Evolutionary conservation across 2,329 filamentous ascomycete species (phyloP).

Genomic region (Emmonsiellopsis sp.): DNA sequence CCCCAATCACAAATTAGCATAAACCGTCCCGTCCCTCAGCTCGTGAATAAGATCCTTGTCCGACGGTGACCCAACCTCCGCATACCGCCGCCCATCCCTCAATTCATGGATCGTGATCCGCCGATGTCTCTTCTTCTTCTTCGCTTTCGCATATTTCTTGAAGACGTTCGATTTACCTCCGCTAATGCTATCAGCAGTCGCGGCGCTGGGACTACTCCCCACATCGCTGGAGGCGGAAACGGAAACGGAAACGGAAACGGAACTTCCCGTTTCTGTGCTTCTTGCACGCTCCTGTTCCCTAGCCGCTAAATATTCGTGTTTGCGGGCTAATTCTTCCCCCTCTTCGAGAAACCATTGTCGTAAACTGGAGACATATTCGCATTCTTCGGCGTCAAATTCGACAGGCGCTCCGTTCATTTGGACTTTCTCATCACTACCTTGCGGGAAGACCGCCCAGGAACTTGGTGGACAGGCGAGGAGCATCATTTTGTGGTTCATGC

Average conservation of each 20-base stretch:
- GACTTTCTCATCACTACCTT: slow-evolving; percentile 17
- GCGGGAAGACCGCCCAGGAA: slow-evolving; percentile 38
- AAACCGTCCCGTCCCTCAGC: slow-evolving; percentile 34
- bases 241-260: slow-evolving; percentile 1
- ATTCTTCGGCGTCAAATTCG: slow-evolving; percentile 32
- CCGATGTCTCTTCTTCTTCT: slow-evolving; percentile 18
- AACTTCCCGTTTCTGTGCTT: slow-evolving; percentile 14
- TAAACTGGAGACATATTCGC: slow-evolving; percentile 24
- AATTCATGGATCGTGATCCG: slow-evolving; percentile 35
- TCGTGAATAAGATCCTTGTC: slow-evolving; percentile 33
- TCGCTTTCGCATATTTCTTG: slow-evolving; percentile 7
- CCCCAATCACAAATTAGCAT: slow-evolving; percentile 28
- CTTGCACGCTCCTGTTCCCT: slow-evolving; percentile 15
- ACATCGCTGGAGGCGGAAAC: slow-evolving; percentile 4
- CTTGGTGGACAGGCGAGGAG: slow-evolving; percentile 35
- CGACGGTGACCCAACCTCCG: slow-evolving; percentile 31
- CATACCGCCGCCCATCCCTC: slow-evolving; percentile 33
- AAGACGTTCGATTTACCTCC: slow-evolving; percentile 5
- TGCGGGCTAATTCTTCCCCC: slow-evolving; percentile 27
- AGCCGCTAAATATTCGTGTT: slow-evolving; percentile 16
- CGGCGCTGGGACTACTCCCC: slow-evolving; percentile 18
- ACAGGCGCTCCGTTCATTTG: slow-evolving; percentile 30
- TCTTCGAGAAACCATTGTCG: slow-evolving; percentile 33
- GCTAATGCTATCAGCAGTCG: not conserved
- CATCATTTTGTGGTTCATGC: slow-evolving; percentile 29